These are phyloP conservation scores for Moricandia arvensis DNA, from an alignment of 345 rosid genomes.

Conservation along the genomic window DNA sequence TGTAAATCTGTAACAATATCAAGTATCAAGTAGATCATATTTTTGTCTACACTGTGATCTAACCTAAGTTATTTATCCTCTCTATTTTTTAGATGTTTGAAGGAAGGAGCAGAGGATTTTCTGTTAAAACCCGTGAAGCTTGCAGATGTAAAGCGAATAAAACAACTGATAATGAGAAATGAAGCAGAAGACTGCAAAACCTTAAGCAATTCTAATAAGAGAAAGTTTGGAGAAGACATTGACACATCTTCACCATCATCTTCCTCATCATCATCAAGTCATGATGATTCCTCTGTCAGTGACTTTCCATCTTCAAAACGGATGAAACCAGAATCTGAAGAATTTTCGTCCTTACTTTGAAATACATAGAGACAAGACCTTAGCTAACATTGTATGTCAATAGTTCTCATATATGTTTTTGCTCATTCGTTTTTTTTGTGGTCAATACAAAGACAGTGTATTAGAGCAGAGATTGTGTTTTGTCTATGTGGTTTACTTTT, in stretches of 20 bases:
- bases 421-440: slow-evolving; percentile 14
- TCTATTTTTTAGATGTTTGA: slow-evolving; percentile 54
- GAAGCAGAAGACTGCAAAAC: slow-evolving; percentile 39
- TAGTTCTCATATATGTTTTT: slow-evolving; percentile 18
- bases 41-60: background rate
- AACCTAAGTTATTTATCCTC: background rate
- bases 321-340: slow-evolving; percentile 18
- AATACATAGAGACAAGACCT: background rate
- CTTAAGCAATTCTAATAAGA: slow-evolving; percentile 35
- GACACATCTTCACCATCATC: slow-evolving; percentile 27
- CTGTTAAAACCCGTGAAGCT: slow-evolving; percentile 75
- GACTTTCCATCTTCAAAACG: slow-evolving; percentile 20
- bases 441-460: slow-evolving; percentile 6
- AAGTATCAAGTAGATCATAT: background rate
- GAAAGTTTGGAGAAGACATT: slow-evolving; percentile 35
- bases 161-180: slow-evolving; percentile 44
- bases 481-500: too few relatives aligned
- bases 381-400: slow-evolving; percentile 30
- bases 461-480: too few relatives aligned
- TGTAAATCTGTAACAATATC: background rate
- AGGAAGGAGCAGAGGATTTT: slow-evolving; percentile 90
- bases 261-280: slow-evolving; percentile 24
- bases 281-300: background rate
- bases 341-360: slow-evolving; percentile 4
- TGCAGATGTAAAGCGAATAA: slow-evolving; percentile 65